Evolutionary conservation across 148 eudicot species (phyloP).

Genomic region (Agrostemma githago): DNA sequence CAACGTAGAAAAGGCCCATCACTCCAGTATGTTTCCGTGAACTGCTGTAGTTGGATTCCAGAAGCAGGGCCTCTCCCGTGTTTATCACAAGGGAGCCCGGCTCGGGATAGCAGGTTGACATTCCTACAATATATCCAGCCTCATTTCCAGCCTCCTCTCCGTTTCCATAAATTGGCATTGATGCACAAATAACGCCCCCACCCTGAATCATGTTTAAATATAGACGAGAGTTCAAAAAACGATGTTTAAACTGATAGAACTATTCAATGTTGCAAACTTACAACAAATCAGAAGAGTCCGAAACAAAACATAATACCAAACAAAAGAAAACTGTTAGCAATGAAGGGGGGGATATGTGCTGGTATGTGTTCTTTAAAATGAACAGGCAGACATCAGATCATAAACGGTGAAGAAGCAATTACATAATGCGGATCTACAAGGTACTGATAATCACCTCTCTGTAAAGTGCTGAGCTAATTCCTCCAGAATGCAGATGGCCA

Average conservation of each 20-base stretch:
- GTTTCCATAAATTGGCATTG: conserved; percentile 59
- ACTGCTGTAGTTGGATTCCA: conserved; percentile 72
- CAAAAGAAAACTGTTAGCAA: not conserved
- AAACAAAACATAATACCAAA: not conserved
- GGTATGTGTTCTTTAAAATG: not conserved
- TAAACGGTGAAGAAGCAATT: not conserved
- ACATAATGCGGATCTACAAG: not conserved
- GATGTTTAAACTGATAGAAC: too few species aligned
- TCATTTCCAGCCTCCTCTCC: conserved; percentile 74
- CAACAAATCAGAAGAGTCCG: not conserved
- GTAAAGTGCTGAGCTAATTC: conserved; percentile 64
- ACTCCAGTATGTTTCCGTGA: conserved; percentile 66
- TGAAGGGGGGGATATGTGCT: not conserved
- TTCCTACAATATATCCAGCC: conserved; percentile 88
- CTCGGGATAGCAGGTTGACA: conserved; percentile 82
- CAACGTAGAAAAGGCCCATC: conserved; percentile 88
- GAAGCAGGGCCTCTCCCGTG: conserved; percentile 53
- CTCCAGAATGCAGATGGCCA: conserved; percentile 84
- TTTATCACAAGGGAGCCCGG: conserved; percentile 60
- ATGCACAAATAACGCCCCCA: conserved; percentile 67
- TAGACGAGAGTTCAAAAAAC: not conserved
- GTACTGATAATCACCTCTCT: conserved; percentile 45
- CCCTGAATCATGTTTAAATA: conserved; percentile 38
- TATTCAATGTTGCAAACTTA: not conserved
- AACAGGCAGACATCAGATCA: not conserved